A percentile compares a stretch with the other conserved stretches of the same genome.
Evolutionary conservation across 2,329 filamentous ascomycete genomes (phyloP).

Genomic region (Didymella segeticola): DNA sequence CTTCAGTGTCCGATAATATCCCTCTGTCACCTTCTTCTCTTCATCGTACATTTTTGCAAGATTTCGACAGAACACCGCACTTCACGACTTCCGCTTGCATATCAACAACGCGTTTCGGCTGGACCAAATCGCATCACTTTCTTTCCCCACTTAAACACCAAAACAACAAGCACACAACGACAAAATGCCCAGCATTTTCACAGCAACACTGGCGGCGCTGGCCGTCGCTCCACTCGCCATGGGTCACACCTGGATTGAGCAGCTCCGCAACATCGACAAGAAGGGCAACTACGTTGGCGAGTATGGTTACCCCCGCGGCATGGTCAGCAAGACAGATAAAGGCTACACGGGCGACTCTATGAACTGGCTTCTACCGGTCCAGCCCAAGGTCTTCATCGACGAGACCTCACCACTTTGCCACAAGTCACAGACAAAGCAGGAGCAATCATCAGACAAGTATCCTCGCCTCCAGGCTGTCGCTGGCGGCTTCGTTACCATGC

Average conservation of each 20-base stretch:
- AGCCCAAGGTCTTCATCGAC: constrained; percentile 56
- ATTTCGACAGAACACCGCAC: neutral
- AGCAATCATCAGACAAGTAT: constrained; percentile 61
- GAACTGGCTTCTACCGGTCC: constrained; percentile 58
- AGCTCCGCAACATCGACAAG: constrained; percentile 71
- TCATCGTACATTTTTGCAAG: constrained; percentile 5
- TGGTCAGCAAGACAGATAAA: constrained; percentile 63
- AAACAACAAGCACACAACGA: constrained; percentile 9
- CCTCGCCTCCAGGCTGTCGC: constrained; percentile 67
- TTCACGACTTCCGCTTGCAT: constrained; percentile 5
- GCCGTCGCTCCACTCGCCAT: constrained; percentile 27
- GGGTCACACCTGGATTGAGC: constrained; percentile 82
- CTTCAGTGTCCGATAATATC: constrained; percentile 12
- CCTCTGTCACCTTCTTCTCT: constrained; percentile 6
- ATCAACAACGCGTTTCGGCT: constrained; percentile 13
- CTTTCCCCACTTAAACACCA: constrained; percentile 7
- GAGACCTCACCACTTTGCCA: constrained; percentile 68
- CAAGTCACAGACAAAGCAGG: constrained; percentile 63
- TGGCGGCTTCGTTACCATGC: constrained; percentile 56
- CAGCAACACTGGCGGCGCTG: constrained; percentile 25
- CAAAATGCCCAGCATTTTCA: constrained; percentile 30
- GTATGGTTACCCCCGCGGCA: constrained; percentile 78
- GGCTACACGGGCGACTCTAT: constrained; percentile 68
- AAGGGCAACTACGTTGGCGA: constrained; percentile 76
- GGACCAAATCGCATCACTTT: constrained; percentile 9